Base-by-base conservation (phyloP, 1,284 basidiomycete species). In the Leccinum angustisporum region DNA sequence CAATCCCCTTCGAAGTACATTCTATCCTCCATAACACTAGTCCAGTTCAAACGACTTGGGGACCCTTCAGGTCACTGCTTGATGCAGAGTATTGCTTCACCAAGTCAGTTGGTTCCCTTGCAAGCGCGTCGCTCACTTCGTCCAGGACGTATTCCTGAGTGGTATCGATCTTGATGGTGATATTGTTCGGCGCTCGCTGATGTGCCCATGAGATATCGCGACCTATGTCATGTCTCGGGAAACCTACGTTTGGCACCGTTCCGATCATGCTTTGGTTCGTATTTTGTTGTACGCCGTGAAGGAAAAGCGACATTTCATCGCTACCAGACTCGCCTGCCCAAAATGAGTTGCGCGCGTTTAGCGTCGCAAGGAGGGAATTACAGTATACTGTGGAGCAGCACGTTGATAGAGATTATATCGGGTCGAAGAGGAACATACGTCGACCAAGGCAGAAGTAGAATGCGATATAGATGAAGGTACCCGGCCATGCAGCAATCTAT, bases 401-500 rank as follows among this genome's bases (percentile, higher is more conserved):
- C 0, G 4, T 70, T 11, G 57, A 21, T 18, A 14, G 18, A 18
- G 8, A 10, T 1, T 3, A 8, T 13, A 8, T 48, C 10, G 7
- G n/a, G 5, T 2, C 5, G 21, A 36, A 9, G 31, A 30, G 46
- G 3, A 4, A 71, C 80, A 59, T 65, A 81, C 79, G 66, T 38
- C 83, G 79, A 16, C 83, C 83, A 40, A 84, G 74, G 63, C 78
- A 78, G 67, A 84, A 84, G 70, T 81, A 84, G 70, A 85, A 85
- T 8, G 75, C 67, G 16, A 83, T 81, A 65, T 85, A 84, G 59
- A 84, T 73, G 65, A 85, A 79, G 0, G 81, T 79, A 53, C 63
- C 55, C 2, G 81, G 79, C 54, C 79, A 75, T 0, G 70, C 71
- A 25, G 78, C 63, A 59, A 83, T 77, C 82, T 73, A 21, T 51